Conservation (phyloP, 495 filamentous ascomycete species). For the Penicillium canescens region DNA sequence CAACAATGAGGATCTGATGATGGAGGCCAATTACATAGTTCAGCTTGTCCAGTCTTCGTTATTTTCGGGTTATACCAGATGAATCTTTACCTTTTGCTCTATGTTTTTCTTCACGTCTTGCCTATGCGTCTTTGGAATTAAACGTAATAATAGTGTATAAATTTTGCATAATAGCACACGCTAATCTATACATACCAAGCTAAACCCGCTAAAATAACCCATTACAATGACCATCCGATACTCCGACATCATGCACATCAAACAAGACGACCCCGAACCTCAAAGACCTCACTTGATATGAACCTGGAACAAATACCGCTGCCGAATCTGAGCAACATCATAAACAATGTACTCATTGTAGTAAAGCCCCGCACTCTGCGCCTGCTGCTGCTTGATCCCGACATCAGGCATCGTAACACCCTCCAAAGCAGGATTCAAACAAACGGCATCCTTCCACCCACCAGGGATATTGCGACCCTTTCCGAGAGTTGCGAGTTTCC, state of each 20-base stretch:
- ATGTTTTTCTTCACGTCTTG: too few relatives aligned
- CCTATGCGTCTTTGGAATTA: too few relatives aligned
- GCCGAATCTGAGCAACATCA: constrained; percentile 72
- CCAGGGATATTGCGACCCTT: constrained; percentile 59
- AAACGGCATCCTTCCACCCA: constrained; percentile 74
- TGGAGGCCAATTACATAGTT: too few relatives aligned
- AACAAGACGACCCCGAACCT: too few relatives aligned
- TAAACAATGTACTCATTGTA: constrained; percentile 74
- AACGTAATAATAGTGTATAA: too few relatives aligned
- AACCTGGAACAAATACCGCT: constrained; percentile 75
- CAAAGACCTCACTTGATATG: constrained; percentile 25
- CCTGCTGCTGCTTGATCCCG: not conserved
- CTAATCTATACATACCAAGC: too few relatives aligned
- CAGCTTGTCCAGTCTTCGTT: too few relatives aligned
- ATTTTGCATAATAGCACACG: too few relatives aligned
- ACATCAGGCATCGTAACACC: constrained; percentile 64
- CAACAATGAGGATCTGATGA: too few relatives aligned
- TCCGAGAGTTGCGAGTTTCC: constrained; percentile 67
- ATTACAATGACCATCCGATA: not conserved
- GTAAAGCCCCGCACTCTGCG: not conserved
- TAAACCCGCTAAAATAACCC: too few relatives aligned
- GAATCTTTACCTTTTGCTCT: too few relatives aligned
- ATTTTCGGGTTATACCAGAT: too few relatives aligned
- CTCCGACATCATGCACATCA: not conserved
- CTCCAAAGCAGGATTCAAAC: constrained; percentile 58